Evolutionary conservation across 805 yeast species (phyloP).

Genomic region (Dipodascus geniculatus): DNA sequence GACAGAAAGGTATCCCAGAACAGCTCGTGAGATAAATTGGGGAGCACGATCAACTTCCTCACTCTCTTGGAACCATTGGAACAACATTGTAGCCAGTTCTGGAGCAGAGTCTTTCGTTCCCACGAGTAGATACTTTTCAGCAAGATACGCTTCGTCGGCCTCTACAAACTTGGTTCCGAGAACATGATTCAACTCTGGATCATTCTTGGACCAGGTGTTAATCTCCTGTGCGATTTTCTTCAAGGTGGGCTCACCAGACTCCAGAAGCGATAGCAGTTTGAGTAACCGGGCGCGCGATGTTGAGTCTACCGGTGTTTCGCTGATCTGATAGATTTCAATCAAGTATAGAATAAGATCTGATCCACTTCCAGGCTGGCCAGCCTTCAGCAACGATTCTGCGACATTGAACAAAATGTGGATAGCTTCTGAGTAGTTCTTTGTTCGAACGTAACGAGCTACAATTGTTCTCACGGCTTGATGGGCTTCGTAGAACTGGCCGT

Average conservation of each 20-base stretch:
- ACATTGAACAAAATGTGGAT: conserved; percentile 63
- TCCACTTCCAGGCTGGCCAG: conserved; percentile 68
- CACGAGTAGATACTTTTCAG: conserved; percentile 60
- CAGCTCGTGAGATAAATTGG: conserved; percentile 40
- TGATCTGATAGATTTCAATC: conserved; percentile 53
- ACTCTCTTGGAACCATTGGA: conserved; percentile 33
- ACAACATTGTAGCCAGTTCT: conserved; percentile 36
- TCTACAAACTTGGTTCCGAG: conserved; percentile 52
- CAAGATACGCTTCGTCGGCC: conserved; percentile 42
- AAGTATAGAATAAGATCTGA: conserved; percentile 65
- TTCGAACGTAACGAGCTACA: conserved; percentile 68
- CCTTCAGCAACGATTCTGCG: conserved; percentile 52
- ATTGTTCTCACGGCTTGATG: conserved; percentile 90
- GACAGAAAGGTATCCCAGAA: conserved; percentile 61
- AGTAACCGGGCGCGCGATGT: conserved; percentile 36
- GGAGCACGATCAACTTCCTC: conserved; percentile 22
- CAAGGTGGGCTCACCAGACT: conserved; percentile 47
- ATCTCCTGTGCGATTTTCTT: conserved; percentile 56
- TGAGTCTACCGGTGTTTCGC: conserved; percentile 32
- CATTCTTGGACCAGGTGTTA: conserved; percentile 53
- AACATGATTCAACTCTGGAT: conserved; percentile 59
- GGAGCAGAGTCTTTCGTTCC: conserved; percentile 46
- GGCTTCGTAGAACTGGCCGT: conserved; percentile 83
- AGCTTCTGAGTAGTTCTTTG: conserved; percentile 59
- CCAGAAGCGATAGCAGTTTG: conserved; percentile 32